Conservation (phyloP, 495 filamentous ascomycete species). For the Penicillium simplicissimum region DNA sequence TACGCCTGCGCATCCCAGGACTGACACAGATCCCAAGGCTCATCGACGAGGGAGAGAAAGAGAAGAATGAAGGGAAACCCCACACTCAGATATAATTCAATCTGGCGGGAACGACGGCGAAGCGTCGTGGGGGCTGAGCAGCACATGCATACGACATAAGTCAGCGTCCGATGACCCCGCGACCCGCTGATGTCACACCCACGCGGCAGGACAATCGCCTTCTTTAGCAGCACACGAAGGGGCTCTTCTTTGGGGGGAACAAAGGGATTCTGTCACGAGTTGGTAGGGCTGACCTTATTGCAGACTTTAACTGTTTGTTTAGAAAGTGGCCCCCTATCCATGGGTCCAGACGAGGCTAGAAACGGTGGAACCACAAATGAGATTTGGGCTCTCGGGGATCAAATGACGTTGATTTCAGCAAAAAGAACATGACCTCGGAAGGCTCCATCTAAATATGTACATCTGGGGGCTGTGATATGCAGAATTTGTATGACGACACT, state of each 20-base stretch:
- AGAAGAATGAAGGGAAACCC: background rate
- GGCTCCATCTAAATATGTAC: background rate
- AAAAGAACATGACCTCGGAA: too few species aligned
- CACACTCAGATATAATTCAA: background rate
- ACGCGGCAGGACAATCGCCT: conserved; percentile 6
- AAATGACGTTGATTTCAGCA: conserved; percentile 2
- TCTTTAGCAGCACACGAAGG: background rate
- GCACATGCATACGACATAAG: conserved; percentile 8
- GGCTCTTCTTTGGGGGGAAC: background rate
- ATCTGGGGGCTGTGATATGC: background rate
- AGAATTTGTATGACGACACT: background rate
- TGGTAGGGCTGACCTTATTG: background rate
- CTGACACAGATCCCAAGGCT: background rate
- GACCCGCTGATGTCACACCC: conserved; percentile 27
- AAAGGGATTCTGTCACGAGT: background rate
- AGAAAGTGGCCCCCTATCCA: background rate
- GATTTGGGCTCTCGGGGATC: background rate
- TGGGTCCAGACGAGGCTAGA: background rate
- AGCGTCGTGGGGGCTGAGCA: conserved; percentile 14
- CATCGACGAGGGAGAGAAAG: background rate
- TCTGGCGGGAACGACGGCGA: background rate
- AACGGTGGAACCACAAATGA: background rate
- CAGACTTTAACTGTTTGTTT: background rate
- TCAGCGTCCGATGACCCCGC: conserved; percentile 22
- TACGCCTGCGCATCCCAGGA: conserved; percentile 6